A percentile compares a stretch with the other conserved stretches of the same genome.
Conservation (phyloP, 1,139 yeast species). For the Pneumocystis wakefieldiae region DNA sequence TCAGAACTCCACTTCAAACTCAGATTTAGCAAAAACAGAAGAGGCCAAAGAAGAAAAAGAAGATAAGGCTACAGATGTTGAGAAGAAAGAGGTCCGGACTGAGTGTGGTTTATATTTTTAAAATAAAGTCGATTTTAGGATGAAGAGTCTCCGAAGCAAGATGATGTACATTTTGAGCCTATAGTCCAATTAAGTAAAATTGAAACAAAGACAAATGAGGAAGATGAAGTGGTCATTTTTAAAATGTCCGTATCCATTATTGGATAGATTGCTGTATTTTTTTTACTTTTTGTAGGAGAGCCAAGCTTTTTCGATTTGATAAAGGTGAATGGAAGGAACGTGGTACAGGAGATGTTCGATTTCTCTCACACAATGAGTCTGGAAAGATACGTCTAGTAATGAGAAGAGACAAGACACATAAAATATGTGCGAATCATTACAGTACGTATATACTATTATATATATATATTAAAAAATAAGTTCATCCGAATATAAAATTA, state of each 20-base stretch:
- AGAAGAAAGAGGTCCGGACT: no score
- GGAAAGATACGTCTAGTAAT: slow-evolving; percentile 76
- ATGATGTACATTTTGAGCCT: slow-evolving; percentile 90
- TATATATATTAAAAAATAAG: slow-evolving; percentile 6
- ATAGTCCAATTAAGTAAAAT: slow-evolving; percentile 88
- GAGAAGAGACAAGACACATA: slow-evolving; percentile 98
- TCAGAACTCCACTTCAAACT: no score
- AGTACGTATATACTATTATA: slow-evolving; percentile 19
- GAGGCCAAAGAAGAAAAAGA: no score
- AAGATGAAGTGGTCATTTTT: slow-evolving; percentile 75
- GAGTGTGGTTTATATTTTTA: no score
- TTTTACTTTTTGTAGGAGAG: slow-evolving; percentile 33
- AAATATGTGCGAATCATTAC: slow-evolving; percentile 94
- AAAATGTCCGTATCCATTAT: slow-evolving; percentile 38
- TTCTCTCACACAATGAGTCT: slow-evolving; percentile 71
- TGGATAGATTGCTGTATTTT: background rate
- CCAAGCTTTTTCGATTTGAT: slow-evolving; percentile 85
- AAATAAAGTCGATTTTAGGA: slow-evolving; percentile 38
- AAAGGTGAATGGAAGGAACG: slow-evolving; percentile 97
- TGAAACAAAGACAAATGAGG: slow-evolving; percentile 93
- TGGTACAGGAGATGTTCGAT: slow-evolving; percentile 97
- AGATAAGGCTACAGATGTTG: no score
- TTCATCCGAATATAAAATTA: slow-evolving; percentile 69
- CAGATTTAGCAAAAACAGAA: no score
- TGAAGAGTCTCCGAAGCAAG: slow-evolving; percentile 43